A percentile compares a stretch with the other conserved stretches of the same genome.
These are phyloP conservation scores for Orobanche coerulescens DNA, from an alignment of 257 asterid genomes.

Conservation along the genomic window DNA sequence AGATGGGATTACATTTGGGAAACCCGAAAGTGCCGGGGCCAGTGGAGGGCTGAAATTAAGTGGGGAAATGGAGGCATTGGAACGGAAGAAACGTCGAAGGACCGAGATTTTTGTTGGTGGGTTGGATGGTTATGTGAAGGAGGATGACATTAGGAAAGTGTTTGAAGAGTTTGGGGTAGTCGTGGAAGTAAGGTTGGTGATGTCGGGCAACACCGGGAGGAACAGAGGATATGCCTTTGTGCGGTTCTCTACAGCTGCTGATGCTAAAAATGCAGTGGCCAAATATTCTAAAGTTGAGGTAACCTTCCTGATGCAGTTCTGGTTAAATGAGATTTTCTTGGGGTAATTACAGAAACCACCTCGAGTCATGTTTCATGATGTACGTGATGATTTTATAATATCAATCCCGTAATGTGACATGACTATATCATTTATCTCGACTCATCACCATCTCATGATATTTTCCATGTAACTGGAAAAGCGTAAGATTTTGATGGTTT, in stretches of 20 bases:
- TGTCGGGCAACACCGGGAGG: conserved; percentile 40
- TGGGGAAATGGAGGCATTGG: conserved; percentile 37
- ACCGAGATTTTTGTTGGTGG: conserved; percentile 67
- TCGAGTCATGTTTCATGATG: too few species aligned
- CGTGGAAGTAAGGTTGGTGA: conserved; percentile 44
- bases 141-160: conserved; percentile 46
- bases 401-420: too few species aligned
- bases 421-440: too few species aligned
- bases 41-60: conserved; percentile 29
- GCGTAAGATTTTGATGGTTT: too few species aligned
- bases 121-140: conserved; percentile 44
- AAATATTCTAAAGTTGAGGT: conserved; percentile 55
- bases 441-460: too few species aligned
- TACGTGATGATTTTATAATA: too few species aligned
- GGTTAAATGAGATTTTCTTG: not conserved
- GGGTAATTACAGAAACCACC: not conserved
- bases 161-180: conserved; percentile 47
- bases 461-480: too few species aligned
- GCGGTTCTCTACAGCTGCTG: conserved; percentile 53
- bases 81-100: conserved; percentile 38
- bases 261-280: conserved; percentile 56
- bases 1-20: not conserved
- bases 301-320: conserved; percentile 19
- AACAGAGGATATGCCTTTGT: conserved; percentile 68
- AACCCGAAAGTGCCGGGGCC: conserved; percentile 20